Base-by-base conservation (phyloP, 331 rosid species). In the Phaseolus coccineus region DNA sequence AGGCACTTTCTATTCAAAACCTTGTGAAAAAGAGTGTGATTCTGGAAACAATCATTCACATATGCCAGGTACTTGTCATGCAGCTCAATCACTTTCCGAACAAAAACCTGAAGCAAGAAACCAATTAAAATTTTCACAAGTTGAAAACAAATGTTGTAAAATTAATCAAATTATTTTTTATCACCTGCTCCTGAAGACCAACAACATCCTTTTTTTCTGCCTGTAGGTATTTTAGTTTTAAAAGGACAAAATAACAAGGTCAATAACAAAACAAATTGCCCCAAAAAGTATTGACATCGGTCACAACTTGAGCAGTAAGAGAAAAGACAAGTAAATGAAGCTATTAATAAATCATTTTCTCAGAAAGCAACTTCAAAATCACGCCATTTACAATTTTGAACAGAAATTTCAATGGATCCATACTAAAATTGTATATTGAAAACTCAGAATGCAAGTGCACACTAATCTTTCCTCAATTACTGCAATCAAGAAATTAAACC, bases 21-120 rank as follows among this genome's bases (percentile, higher is more conserved):
- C 86, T 91, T 93, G 87, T 91, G 97, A 86, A 93, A 93, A 77
- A 93, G 97, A 3, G 93, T 86, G 81, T 90, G 96, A 82, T 90
- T 93, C 88, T 90, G 97, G 83, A 93, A 93, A 85, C 97, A 91
- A 31, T 89, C 86, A 56, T 86, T 91, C 82, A 93, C 98, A 77
- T 91, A 93, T 71, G 97, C 97, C 64, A 93, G 83, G 87, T 93
- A 93, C 71, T 93, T 93, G 90, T 91, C 98, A 52, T 93, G 97
- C 73, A 93, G 86, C 87, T 93, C 98, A 72, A 93, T 91, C 82
- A 93, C 95, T 69, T 95, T 95, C 78, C 97, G 84, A 28, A 95
- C 91, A 61, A 94, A 91, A 65, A 88, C 89, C 97, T 94, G 88
- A 77, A 88, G 68, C 64, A 66, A 14, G 79, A 40, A 69, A 80